These are phyloP conservation scores for Anethum foeniculum DNA, from an alignment of 140 eudicot species.

Conservation along the genomic window DNA sequence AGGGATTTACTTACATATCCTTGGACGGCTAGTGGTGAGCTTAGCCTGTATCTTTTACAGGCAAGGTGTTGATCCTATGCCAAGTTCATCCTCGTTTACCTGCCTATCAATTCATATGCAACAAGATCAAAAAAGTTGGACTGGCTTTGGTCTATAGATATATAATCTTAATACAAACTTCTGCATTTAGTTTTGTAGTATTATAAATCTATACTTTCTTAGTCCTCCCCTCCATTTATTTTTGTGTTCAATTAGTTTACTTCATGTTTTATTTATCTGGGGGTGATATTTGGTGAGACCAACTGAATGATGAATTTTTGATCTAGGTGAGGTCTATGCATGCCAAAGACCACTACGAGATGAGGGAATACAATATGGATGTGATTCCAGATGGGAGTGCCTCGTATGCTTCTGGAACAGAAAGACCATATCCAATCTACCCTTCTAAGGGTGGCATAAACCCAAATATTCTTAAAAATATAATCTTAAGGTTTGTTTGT, in stretches of 20 bases:
- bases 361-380: conserved; percentile 80
- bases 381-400: conserved; percentile 50
- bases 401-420: conserved; percentile 46
- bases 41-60: not conserved
- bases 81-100: not conserved
- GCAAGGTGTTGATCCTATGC: not conserved
- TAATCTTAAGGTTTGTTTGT: conserved; percentile 59
- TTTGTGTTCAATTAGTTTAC: not conserved
- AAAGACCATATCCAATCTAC: conserved; percentile 83
- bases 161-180: not conserved
- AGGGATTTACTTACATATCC: not conserved
- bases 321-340: conserved; percentile 65
- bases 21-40: not conserved
- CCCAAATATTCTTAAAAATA: conserved; percentile 57
- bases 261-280: not conserved
- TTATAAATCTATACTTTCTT: not conserved
- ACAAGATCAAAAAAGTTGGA: not conserved
- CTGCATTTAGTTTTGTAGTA: not conserved
- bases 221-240: not conserved
- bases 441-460: conserved; percentile 86
- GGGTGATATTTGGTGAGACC: not conserved
- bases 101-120: not conserved
- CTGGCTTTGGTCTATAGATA: not conserved
- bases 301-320: conserved; percentile 5
- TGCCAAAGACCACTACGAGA: conserved; percentile 70